Percentiles rank a stretch among this genome's conserved stretches.
Evolutionary conservation across 1,139 yeast species (phyloP).

Genomic region (Blastobotrys raffinosifermentans): DNA sequence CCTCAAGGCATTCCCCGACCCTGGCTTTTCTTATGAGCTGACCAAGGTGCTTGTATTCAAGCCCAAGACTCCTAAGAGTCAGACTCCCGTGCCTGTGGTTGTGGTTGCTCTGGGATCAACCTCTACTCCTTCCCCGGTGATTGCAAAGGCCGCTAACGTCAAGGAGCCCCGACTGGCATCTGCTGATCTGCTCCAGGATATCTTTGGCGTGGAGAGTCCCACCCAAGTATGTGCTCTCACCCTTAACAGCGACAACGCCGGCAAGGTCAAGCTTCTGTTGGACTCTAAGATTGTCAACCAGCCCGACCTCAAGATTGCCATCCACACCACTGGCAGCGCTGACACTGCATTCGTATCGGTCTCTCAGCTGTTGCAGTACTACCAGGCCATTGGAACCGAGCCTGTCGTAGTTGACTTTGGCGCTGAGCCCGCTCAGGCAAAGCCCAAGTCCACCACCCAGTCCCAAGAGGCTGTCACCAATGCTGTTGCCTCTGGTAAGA

Average conservation of each 20-base stretch:
- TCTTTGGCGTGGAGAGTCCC: slow-evolving; percentile 55
- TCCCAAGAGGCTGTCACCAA: slow-evolving; percentile 11
- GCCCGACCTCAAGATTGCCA: slow-evolving; percentile 40
- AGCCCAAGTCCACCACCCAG: slow-evolving; percentile 6
- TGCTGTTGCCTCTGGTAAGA: slow-evolving; percentile 34
- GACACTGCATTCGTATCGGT: slow-evolving; percentile 51
- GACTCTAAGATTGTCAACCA: slow-evolving; percentile 50
- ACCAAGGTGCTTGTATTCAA: slow-evolving; percentile 81
- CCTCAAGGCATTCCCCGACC: slow-evolving; percentile 14
- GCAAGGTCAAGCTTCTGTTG: slow-evolving; percentile 57
- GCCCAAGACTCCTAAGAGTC: slow-evolving; percentile 84
- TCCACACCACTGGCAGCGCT: slow-evolving; percentile 53
- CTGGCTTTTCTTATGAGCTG: slow-evolving; percentile 17
- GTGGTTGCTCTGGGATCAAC: slow-evolving; percentile 70
- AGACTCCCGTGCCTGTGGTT: slow-evolving; percentile 74
- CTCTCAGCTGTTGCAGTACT: slow-evolving; percentile 45
- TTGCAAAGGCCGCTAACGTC: slow-evolving; percentile 63
- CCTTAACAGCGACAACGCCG: slow-evolving; percentile 21
- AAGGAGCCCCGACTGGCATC: slow-evolving; percentile 88
- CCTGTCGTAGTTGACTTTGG: slow-evolving; percentile 64
- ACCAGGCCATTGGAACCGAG: slow-evolving; percentile 55
- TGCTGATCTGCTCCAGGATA: slow-evolving; percentile 65
- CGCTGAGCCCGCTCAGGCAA: slow-evolving; percentile 36
- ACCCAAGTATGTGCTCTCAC: slow-evolving; percentile 36
- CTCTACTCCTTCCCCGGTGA: slow-evolving; percentile 56